Evolutionary conservation across 2,329 filamentous ascomycete species (phyloP), one percentile per base, ranked within the genome.

Genomic region (Colletotrichum sp.): DNA sequence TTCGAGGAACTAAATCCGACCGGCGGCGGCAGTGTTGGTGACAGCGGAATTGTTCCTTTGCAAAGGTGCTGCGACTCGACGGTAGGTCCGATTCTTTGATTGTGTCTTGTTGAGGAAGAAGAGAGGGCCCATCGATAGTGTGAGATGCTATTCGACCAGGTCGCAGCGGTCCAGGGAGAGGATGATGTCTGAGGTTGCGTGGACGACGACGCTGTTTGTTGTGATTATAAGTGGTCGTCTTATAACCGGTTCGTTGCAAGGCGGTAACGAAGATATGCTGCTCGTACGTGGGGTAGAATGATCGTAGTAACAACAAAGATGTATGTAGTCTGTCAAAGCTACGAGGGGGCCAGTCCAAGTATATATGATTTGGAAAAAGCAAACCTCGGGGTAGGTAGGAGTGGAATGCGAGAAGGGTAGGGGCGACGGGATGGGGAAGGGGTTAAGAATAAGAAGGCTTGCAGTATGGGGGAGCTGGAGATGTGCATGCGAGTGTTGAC

Each of bases 401-500:
- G 64, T 60, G 55, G 71, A 39, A 71, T 34, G 36, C 44, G 39
- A 57, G 34, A 25, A n/a, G 19, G 30, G 22, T 9, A n/a, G 44
- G 44, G 44, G 44, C 44, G 44, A 48, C n/a, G 44, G 59, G 60
- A 55, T 11, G 71, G 66, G 68, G 39, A 63, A 27, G 61, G 68
- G 72, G 61, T 74, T 60, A 71, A 65, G 60, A 74, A 72, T 52
- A 28, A 74, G 71, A 75, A 67, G 72, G 28, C 22, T 32, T 25
- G 63, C 61, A 48, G 68, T 72, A 67, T 59, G 15, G 12, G 59
- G 57, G 60, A 67, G 64, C 64, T 69, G 48, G 52, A 75, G 68
- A 68, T 68, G 69, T 27, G 48, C n/a, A 36, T 68, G 68, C 55
- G 55, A 68, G 68, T 66, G 61, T 73, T 73, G 73, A 73, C 73